These are phyloP conservation scores for Haplosporangium gracile DNA, from an alignment of 192 early-diverging fungal species.

Conservation along the genomic window DNA sequence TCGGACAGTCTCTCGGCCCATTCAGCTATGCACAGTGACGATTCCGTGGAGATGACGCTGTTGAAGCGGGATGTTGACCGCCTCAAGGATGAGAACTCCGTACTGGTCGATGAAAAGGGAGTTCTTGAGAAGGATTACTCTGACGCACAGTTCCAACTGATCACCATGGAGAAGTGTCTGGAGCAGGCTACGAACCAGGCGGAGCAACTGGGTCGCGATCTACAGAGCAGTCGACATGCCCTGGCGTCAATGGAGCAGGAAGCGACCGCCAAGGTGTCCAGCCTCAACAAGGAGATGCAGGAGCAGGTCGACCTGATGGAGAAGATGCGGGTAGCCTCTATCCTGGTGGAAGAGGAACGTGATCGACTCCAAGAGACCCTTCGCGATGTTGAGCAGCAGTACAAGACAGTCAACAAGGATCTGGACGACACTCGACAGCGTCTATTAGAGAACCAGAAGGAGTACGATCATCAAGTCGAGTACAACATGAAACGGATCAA, in stretches of 20 bases:
- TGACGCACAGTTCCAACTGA: constrained; percentile 45
- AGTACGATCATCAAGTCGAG: constrained; percentile 51
- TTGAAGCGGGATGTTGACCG: constrained; percentile 48
- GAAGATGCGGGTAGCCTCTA: constrained; percentile 31
- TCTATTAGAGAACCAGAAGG: constrained; percentile 41
- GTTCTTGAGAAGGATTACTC: constrained; percentile 32
- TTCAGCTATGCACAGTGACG: constrained; percentile 47
- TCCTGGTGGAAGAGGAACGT: constrained; percentile 24
- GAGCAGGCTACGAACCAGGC: constrained; percentile 46
- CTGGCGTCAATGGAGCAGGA: constrained; percentile 35
- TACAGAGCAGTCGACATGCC: constrained; percentile 28
- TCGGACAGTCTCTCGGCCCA: constrained; percentile 47
- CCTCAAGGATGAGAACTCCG: constrained; percentile 46
- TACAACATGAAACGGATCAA: constrained; percentile 49
- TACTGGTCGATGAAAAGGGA: constrained; percentile 31
- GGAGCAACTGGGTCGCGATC: constrained; percentile 32
- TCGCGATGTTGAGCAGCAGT: constrained; percentile 32
- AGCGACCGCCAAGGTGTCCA: constrained; percentile 15
- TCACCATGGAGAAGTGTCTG: constrained; percentile 49
- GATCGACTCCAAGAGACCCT: constrained; percentile 7
- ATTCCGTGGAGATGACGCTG: constrained; percentile 41
- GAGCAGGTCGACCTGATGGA: constrained; percentile 43
- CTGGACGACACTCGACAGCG: constrained; percentile 39
- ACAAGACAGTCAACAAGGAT: constrained; percentile 17
- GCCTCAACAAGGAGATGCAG: constrained; percentile 31